These are phyloP conservation scores for Monilinia fructigena DNA, from an alignment of 2,329 filamentous ascomycete species.

Conservation along the genomic window DNA sequence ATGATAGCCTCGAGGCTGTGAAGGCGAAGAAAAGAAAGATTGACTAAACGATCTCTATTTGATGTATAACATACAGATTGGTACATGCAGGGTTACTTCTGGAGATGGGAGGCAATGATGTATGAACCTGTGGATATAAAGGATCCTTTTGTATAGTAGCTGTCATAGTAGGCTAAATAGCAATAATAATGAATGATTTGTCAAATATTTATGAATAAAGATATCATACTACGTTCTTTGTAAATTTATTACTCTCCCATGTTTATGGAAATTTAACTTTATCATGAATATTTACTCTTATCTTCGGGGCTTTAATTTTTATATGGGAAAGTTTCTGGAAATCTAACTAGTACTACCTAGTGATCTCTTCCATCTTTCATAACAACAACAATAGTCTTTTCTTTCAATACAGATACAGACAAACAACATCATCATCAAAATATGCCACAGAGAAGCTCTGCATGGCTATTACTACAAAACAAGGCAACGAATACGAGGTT, in stretches of 20 bases:
- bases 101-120: not conserved
- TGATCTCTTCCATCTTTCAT: not conserved
- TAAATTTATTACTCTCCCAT: no score
- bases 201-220: not conserved
- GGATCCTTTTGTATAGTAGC: not conserved
- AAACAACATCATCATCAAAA: not conserved
- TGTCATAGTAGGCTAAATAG: not conserved
- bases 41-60: not conserved
- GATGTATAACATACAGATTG: not conserved
- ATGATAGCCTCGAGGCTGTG: not conserved
- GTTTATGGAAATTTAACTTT: no score
- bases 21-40: not conserved
- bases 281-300: no score
- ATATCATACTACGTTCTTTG: no score
- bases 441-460: no score
- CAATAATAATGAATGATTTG: not conserved
- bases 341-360: no score
- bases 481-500: not conserved
- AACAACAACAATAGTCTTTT: not conserved
- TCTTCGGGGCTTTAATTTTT: not conserved
- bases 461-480: conserved; percentile 3
- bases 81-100: no score
- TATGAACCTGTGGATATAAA: not conserved
- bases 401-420: no score
- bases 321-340: not conserved